A percentile compares a stretch with the other conserved stretches of the same genome.
Conservation (phyloP, 768 basidiomycete species). For the Exsudoporus frostii region DNA sequence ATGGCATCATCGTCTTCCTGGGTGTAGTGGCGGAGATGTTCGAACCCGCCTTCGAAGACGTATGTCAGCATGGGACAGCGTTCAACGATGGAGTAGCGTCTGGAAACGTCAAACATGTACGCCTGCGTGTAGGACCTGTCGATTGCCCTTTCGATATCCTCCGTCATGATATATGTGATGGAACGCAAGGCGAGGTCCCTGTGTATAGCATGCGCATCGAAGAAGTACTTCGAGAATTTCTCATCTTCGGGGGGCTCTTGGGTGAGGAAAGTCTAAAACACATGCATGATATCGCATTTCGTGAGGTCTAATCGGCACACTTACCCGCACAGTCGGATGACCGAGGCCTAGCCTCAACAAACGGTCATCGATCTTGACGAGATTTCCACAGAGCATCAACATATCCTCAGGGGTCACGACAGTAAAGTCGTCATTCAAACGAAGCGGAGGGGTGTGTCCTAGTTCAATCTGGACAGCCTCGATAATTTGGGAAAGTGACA, state of each 20-base stretch:
- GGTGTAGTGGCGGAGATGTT: constrained; percentile 24
- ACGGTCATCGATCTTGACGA: constrained; percentile 25
- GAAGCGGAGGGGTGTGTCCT: constrained; percentile 16
- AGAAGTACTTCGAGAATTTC: constrained; percentile 15
- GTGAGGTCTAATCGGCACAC: not conserved
- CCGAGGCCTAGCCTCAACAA: constrained; percentile 20
- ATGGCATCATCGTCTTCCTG: constrained; percentile 28
- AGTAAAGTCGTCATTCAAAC: constrained; percentile 24
- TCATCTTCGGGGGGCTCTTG: constrained; percentile 13
- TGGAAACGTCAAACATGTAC: constrained; percentile 27
- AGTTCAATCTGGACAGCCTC: constrained; percentile 30
- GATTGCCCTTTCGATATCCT: constrained; percentile 25
- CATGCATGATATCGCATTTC: not conserved
- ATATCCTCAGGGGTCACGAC: constrained; percentile 26
- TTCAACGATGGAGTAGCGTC: constrained; percentile 22
- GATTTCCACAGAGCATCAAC: constrained; percentile 26
- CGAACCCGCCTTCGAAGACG: constrained; percentile 28
- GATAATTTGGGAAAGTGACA: constrained; percentile 26
- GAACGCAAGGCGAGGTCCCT: constrained; percentile 29
- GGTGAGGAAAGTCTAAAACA: constrained; percentile 24
- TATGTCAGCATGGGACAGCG: constrained; percentile 28
- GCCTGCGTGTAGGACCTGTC: constrained; percentile 20
- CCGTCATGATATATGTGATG: constrained; percentile 27
- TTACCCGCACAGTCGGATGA: constrained; percentile 25
- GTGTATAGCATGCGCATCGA: constrained; percentile 20